phyloP scores from a whole-genome alignment of 163 green algal genomes.

The Scenedesmus sp. region DNA sequence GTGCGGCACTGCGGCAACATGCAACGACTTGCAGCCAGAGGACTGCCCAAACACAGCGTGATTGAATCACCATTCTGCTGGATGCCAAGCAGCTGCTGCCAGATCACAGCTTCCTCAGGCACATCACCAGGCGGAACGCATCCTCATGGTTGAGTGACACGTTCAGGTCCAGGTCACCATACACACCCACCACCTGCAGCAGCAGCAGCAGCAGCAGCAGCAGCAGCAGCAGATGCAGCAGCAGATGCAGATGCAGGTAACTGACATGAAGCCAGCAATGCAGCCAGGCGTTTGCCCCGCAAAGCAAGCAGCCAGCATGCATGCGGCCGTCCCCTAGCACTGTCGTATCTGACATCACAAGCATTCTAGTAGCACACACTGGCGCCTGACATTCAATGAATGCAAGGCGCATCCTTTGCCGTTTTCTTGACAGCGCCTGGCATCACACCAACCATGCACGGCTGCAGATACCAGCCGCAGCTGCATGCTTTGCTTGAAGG shows the following conservation, averaged over 20 bases:
- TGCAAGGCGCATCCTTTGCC: too few species aligned
- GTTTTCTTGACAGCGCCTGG: too few species aligned
- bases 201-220: not conserved
- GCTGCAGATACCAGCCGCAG: too few species aligned
- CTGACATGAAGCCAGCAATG: not conserved
- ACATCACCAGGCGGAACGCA: constrained; percentile 61
- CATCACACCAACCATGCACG: too few species aligned
- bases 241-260: not conserved
- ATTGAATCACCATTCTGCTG: not conserved
- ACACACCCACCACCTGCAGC: constrained; percentile 52
- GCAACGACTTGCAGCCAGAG: not conserved
- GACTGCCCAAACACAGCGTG: not conserved
- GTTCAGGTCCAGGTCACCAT: constrained; percentile 62
- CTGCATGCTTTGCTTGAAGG: too few species aligned
- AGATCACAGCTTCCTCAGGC: constrained; percentile 43
- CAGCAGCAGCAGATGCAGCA: not conserved
- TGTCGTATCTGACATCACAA: not conserved
- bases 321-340: not conserved
- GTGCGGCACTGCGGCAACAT: not conserved
- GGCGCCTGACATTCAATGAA: too few species aligned
- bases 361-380: not conserved
- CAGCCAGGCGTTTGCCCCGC: not conserved
- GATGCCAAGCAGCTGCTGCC: not conserved
- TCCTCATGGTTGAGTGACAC: constrained; percentile 71
- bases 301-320: too few species aligned